Evolutionary conservation across 1,284 basidiomycete genomes (phyloP).

Genomic region (Leccinum proliferum): DNA sequence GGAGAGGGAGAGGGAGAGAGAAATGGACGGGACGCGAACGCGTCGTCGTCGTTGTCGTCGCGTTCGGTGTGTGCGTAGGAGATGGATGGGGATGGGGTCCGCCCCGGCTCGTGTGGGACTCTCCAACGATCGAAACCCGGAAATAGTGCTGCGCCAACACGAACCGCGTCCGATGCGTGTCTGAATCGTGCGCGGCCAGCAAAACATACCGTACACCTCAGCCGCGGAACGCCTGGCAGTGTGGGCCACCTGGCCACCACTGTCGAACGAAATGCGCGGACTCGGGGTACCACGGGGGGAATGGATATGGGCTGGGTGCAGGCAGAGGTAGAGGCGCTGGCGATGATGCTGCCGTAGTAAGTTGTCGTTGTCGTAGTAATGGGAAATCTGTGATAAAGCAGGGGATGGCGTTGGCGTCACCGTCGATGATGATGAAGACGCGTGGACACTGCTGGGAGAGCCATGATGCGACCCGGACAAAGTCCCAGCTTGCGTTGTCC

Average conservation of each 20-base stretch:
- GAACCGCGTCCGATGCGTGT: constrained; percentile 51
- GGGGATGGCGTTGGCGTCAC: constrained; percentile 7
- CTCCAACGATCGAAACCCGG: constrained; percentile 45
- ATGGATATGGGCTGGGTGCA: constrained; percentile 44
- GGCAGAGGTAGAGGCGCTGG: neutral
- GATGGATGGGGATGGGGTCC: no score
- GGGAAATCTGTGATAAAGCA: neutral
- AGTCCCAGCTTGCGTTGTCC: constrained; percentile 2
- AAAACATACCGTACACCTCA: constrained; percentile 69
- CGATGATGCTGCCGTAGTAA: neutral
- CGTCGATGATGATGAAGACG: neutral
- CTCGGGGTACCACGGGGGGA: constrained; percentile 62
- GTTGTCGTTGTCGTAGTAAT: neutral
- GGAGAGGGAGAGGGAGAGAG: no score
- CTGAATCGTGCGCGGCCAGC: constrained; percentile 52
- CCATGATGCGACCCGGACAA: constrained; percentile 12
- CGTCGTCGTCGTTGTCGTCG: no score
- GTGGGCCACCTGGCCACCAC: constrained; percentile 80
- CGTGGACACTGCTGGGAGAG: neutral
- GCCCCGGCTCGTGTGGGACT: neutral
- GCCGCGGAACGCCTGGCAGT: constrained; percentile 48
- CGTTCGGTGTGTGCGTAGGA: no score
- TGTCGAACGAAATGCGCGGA: constrained; percentile 71
- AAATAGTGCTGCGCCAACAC: constrained; percentile 76
- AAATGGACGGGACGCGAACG: no score